phyloP scores from a whole-genome alignment of 352 stramenopile species.

The Blastocystis sp. region DNA sequence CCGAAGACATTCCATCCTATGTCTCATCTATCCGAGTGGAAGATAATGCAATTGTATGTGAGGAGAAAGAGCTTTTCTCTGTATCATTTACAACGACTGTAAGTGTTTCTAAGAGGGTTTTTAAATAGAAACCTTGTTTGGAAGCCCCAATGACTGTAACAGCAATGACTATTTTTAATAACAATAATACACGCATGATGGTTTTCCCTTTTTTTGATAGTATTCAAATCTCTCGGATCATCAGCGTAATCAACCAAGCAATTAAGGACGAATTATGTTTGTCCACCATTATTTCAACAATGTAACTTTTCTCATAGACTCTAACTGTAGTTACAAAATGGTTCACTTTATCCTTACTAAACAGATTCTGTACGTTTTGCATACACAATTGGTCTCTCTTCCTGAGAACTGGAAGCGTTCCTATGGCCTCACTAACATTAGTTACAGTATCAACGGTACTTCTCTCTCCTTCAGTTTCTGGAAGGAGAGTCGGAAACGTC shows the following conservation, averaged over 20 bases:
- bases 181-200: conserved; percentile 53
- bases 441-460: conserved; percentile 30
- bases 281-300: background rate
- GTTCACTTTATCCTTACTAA: conserved; percentile 38
- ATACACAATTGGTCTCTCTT: background rate
- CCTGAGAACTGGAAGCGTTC: background rate
- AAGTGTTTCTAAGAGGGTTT: background rate
- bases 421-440: background rate
- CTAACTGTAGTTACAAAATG: conserved; percentile 36
- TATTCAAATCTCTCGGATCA: conserved; percentile 3
- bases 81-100: conserved; percentile 6
- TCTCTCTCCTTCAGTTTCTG: conserved; percentile 43
- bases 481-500: background rate
- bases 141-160: conserved; percentile 39
- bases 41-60: conserved; percentile 17
- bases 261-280: conserved; percentile 17
- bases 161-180: conserved; percentile 25
- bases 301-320: background rate
- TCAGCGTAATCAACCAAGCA: background rate
- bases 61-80: conserved; percentile 39
- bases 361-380: conserved; percentile 31
- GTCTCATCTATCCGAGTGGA: background rate
- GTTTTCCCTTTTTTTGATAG: conserved; percentile 40
- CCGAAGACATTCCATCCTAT: conserved; percentile 29
- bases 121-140: conserved; percentile 17